Percentiles rank a stretch among this genome's conserved stretches.
These are phyloP conservation scores for Polyporus tsugae DNA, from an alignment of 1,284 basidiomycete species.

Conservation along the genomic window DNA sequence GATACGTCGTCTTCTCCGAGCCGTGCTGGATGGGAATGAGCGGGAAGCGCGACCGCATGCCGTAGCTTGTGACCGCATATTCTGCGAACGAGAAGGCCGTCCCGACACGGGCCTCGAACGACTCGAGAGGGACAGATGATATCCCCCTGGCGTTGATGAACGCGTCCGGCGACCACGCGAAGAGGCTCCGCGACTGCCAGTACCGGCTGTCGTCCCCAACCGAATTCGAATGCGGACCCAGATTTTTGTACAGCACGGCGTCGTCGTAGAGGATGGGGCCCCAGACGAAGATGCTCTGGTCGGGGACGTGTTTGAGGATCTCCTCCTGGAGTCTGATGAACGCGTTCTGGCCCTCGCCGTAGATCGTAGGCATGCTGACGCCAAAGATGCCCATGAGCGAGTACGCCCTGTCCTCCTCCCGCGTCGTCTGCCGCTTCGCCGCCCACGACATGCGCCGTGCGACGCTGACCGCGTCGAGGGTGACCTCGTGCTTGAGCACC, in stretches of 20 bases:
- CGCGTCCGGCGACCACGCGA: conserved; percentile 32
- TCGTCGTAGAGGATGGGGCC: conserved; percentile 27
- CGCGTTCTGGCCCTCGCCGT: conserved; percentile 29
- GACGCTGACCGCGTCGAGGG: conserved; percentile 27
- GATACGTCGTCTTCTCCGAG: conserved; percentile 23
- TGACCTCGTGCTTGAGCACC: conserved; percentile 18
- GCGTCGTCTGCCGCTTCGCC: conserved; percentile 30
- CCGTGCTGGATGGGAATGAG: conserved; percentile 24
- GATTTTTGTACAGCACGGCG: conserved; percentile 16
- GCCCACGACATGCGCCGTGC: conserved; percentile 33
- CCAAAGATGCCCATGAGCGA: conserved; percentile 33
- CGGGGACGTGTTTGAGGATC: conserved; percentile 29
- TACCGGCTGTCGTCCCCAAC: conserved; percentile 29
- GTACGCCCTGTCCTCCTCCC: conserved; percentile 31
- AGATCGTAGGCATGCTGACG: conserved; percentile 32
- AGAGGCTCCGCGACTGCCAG: conserved; percentile 30
- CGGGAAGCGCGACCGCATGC: conserved; percentile 25
- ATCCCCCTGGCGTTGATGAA: conserved; percentile 26
- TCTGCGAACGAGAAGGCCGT: conserved; percentile 19
- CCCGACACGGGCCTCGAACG: conserved; percentile 20
- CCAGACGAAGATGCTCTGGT: conserved; percentile 33
- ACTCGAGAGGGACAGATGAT: conserved; percentile 21
- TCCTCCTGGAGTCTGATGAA: conserved; percentile 32
- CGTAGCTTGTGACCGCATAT: conserved; percentile 26
- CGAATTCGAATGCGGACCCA: conserved; percentile 16